These are phyloP conservation scores for Madurella mycetomatis DNA, from an alignment of 2,329 filamentous ascomycete species.

Conservation along the genomic window DNA sequence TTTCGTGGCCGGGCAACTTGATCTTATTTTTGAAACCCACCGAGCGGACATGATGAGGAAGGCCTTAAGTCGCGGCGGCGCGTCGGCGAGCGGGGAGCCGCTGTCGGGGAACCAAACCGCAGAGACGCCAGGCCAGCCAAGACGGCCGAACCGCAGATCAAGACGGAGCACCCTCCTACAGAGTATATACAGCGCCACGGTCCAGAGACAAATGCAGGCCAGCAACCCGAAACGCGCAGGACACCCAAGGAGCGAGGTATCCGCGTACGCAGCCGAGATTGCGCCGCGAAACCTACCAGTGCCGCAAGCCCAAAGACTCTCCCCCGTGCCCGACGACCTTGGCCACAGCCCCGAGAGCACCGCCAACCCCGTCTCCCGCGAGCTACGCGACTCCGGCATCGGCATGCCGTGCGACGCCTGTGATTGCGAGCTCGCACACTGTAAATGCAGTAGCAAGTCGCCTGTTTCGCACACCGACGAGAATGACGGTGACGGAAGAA, in stretches of 20 bases:
- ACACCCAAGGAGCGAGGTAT: no score
- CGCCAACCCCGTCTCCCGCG: conserved; percentile 1
- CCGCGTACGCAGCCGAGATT: not conserved
- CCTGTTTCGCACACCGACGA: not conserved
- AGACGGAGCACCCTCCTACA: conserved; percentile 18
- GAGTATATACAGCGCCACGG: conserved; percentile 1
- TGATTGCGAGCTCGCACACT: conserved; percentile 2
- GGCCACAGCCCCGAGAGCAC: not conserved
- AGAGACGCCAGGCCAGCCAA: not conserved
- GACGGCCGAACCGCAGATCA: conserved; percentile 15
- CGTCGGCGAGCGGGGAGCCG: not conserved
- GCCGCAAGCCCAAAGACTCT: not conserved
- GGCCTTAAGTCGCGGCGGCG: not conserved
- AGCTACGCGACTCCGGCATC: conserved; percentile 22
- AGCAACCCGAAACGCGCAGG: not conserved
- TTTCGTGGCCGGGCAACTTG: conserved; percentile 24
- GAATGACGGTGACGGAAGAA: no score
- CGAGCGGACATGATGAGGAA: conserved; percentile 21
- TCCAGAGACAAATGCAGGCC: not conserved
- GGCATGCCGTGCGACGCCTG: conserved; percentile 19
- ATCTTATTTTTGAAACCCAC: conserved; percentile 24
- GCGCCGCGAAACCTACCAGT: not conserved
- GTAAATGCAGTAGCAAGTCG: conserved; percentile 2
- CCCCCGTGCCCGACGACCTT: not conserved
- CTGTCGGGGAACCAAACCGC: not conserved